These are phyloP conservation scores for Scedosporium dehoogii DNA, from an alignment of 2,329 filamentous ascomycete species.

Conservation along the genomic window DNA sequence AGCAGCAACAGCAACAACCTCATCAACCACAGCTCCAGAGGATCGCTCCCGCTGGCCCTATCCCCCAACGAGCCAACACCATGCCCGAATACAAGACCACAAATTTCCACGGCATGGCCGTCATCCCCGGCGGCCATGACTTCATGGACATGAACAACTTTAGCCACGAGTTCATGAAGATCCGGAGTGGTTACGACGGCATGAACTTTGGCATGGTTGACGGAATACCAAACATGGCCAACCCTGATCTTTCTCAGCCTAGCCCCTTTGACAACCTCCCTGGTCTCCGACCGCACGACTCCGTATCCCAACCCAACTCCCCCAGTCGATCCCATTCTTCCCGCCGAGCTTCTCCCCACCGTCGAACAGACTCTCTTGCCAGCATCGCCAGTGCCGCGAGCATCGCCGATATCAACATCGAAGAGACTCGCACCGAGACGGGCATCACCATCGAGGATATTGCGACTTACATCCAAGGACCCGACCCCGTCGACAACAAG, in stretches of 20 bases:
- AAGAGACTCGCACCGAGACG: conserved; percentile 62
- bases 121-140: conserved; percentile 32
- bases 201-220: not conserved
- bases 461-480: conserved; percentile 61
- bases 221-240: not conserved
- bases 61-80: conserved; percentile 14
- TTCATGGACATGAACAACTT: conserved; percentile 46
- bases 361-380: conserved; percentile 49
- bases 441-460: conserved; percentile 84
- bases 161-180: conserved; percentile 32
- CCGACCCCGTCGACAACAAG: conserved; percentile 63
- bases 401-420: conserved; percentile 53
- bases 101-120: conserved; percentile 31
- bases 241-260: not conserved
- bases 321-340: conserved; percentile 13
- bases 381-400: conserved; percentile 48
- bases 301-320: conserved; percentile 2
- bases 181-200: conserved; percentile 14
- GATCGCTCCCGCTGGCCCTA: conserved; percentile 6
- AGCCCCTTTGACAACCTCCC: conserved; percentile 9
- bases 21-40: conserved; percentile 6
- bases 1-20: conserved; percentile 12
- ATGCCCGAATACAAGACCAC: conserved; percentile 36
- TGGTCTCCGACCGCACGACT: conserved; percentile 13
- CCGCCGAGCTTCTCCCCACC: conserved; percentile 26